phyloP scores from a whole-genome alignment of 352 stramenopile species.

The Elongisporangium senticosum region DNA sequence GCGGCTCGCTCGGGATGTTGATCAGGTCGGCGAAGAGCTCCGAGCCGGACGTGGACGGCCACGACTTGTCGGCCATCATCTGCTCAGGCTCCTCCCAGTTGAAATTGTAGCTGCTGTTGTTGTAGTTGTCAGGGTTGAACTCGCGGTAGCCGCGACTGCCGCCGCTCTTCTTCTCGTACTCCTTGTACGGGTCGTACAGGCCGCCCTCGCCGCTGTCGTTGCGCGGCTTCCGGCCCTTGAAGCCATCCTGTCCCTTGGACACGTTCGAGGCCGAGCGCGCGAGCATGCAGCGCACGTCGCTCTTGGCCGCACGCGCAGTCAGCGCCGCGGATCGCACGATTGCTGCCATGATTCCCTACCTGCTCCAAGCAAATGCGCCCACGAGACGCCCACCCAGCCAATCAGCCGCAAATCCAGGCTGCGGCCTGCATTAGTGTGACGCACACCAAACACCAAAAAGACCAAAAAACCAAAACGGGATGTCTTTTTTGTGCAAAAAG shows the following conservation, averaged over 20 bases:
- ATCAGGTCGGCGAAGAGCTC: constrained; percentile 80
- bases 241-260: background rate
- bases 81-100: constrained; percentile 71
- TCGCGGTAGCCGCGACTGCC: constrained; percentile 65
- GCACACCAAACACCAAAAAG: background rate
- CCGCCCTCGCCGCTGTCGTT: constrained; percentile 24
- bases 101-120: constrained; percentile 42
- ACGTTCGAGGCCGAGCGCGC: constrained; percentile 7
- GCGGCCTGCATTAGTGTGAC: background rate
- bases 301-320: constrained; percentile 15
- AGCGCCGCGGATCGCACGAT: constrained; percentile 36
- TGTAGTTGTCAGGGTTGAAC: constrained; percentile 67
- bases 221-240: constrained; percentile 10
- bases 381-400: constrained; percentile 13
- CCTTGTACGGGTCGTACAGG: constrained; percentile 80
- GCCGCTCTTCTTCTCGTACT: constrained; percentile 70
- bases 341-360: background rate
- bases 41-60: constrained; percentile 68
- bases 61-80: constrained; percentile 88
- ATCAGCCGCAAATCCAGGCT: background rate
- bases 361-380: background rate
- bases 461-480: background rate
- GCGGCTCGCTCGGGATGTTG: constrained; percentile 59
- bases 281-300: constrained; percentile 10
- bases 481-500: background rate